phyloP scores from a whole-genome alignment of 345 rosid genomes.

The Eucalyptus tenuipes region DNA sequence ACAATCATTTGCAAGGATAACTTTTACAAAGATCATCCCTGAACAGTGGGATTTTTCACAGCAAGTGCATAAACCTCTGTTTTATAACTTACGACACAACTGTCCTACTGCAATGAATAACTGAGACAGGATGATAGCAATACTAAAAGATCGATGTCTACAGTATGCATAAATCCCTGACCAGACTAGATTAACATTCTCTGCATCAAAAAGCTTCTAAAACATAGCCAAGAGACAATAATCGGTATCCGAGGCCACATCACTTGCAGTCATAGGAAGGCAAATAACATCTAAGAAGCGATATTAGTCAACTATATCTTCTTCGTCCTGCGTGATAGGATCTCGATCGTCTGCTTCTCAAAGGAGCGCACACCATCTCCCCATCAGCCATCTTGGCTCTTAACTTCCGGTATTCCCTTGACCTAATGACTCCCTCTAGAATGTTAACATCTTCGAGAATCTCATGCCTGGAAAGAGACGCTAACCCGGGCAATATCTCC shows the following conservation, averaged over 20 bases:
- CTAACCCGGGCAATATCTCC: constrained; percentile 59
- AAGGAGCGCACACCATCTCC: constrained; percentile 24
- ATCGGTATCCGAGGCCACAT: background rate
- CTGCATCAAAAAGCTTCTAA: background rate
- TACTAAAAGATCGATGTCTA: background rate
- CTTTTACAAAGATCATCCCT: background rate
- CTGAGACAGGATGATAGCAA: background rate
- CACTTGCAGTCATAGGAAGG: background rate
- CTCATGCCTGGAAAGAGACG: constrained; percentile 60
- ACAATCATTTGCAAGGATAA: background rate
- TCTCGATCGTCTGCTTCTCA: constrained; percentile 25
- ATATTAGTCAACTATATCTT: background rate
- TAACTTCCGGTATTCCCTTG: constrained; percentile 63
- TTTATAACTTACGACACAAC: background rate
- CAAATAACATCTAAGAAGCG: background rate
- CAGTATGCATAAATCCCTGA: background rate
- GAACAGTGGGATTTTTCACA: background rate
- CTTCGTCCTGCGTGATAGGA: constrained; percentile 1
- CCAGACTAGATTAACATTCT: background rate
- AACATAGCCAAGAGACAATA: background rate
- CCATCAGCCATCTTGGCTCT: constrained; percentile 29
- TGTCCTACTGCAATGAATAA: background rate
- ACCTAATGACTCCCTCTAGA: constrained; percentile 60
- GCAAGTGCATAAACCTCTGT: background rate
- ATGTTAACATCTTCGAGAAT: constrained; percentile 63